These are phyloP conservation scores for Oryza meridionalis DNA, from an alignment of 176 grass and related monocot genomes.

Conservation along the genomic window DNA sequence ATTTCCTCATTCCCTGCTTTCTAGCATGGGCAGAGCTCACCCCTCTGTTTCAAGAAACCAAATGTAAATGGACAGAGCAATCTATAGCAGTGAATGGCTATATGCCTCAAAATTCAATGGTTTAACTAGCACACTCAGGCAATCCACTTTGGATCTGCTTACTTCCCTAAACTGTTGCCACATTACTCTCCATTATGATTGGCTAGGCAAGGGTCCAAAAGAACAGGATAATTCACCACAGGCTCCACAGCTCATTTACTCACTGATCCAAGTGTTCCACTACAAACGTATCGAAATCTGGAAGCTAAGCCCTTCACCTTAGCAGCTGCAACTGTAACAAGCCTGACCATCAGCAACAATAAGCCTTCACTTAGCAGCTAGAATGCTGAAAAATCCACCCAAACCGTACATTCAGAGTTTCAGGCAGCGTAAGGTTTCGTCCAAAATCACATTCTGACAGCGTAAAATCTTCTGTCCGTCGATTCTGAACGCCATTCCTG, in stretches of 20 bases:
- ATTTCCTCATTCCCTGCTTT: background rate
- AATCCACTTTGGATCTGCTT: background rate
- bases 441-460: background rate
- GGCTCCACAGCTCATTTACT: background rate
- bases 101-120: background rate
- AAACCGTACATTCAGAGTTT: background rate
- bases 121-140: background rate
- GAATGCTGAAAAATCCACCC: background rate
- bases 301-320: background rate
- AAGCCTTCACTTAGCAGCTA: background rate
- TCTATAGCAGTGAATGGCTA: background rate
- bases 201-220: background rate
- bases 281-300: background rate
- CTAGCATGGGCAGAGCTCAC: background rate
- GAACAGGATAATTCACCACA: background rate
- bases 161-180: background rate
- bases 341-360: background rate
- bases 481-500: background rate
- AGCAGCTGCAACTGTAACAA: background rate
- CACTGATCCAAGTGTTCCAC: background rate
- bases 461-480: background rate
- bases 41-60: slow-evolving; percentile 10
- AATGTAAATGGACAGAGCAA: background rate
- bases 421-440: background rate
- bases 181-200: background rate